A percentile compares a stretch with the other conserved stretches of the same genome.
phyloP scores from a whole-genome alignment of 768 basidiomycete genomes.

The Naganishia onofrii region DNA sequence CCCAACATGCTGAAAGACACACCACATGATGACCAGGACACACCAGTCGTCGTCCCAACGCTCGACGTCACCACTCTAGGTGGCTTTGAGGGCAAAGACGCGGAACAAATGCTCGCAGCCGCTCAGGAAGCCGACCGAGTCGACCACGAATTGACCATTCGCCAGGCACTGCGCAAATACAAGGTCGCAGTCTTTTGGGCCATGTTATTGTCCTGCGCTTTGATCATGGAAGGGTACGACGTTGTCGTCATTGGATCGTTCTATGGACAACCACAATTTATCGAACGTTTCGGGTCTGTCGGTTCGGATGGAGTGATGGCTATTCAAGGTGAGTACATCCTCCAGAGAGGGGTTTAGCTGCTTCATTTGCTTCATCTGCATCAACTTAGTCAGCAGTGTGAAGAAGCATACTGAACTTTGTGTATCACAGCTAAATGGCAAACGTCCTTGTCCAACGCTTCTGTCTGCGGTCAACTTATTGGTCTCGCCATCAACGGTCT shows the following conservation, averaged over 20 bases:
- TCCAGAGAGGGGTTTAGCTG: too few species aligned
- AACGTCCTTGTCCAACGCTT: conserved; percentile 1
- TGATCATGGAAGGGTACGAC: conserved; percentile 38
- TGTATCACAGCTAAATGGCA: conserved; percentile 31
- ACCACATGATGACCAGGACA: neutral
- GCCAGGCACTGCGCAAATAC: conserved; percentile 14
- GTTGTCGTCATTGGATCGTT: conserved; percentile 25
- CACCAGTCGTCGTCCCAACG: neutral
- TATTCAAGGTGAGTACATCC: conserved; percentile 19
- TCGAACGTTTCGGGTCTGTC: conserved; percentile 29
- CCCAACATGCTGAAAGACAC: neutral
- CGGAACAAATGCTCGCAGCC: neutral
- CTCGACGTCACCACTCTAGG: neutral
- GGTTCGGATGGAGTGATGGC: conserved; percentile 26
- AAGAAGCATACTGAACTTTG: neutral
- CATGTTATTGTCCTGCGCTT: conserved; percentile 24
- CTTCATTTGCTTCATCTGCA: too few species aligned
- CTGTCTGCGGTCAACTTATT: conserved; percentile 15
- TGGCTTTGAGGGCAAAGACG: neutral
- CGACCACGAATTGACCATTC: conserved; percentile 7
- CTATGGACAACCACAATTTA: conserved; percentile 33
- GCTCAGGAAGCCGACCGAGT: conserved; percentile 4
- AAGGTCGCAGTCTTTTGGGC: conserved; percentile 20
- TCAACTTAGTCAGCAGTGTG: too few species aligned
- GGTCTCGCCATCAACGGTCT: conserved; percentile 35